Conservation (phyloP, 306 rosid species). For the Begonia fuchsioides region DNA sequence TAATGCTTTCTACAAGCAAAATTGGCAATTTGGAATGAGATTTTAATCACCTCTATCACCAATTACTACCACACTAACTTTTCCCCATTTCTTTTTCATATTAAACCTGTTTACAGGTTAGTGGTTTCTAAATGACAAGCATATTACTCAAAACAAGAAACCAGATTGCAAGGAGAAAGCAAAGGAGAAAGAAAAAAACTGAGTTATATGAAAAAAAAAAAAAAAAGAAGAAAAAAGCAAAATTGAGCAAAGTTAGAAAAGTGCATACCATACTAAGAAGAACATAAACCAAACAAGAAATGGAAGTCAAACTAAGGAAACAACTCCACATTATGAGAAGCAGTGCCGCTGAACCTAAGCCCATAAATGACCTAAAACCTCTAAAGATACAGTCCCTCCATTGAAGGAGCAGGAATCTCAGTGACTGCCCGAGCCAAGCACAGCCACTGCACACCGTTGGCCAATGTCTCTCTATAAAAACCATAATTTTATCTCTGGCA, state of each 20-base stretch:
- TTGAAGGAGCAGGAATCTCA: constrained; percentile 29
- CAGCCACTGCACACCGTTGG: constrained; percentile 63
- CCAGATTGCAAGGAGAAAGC: not conserved
- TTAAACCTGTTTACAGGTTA: no score
- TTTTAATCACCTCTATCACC: no score
- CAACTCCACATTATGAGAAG: constrained; percentile 94
- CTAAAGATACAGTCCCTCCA: constrained; percentile 65
- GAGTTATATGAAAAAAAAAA: no score
- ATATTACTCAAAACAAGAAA: not conserved
- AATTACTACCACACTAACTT: no score
- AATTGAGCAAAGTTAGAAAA: not conserved
- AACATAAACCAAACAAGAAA: constrained; percentile 74
- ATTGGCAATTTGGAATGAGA: no score
- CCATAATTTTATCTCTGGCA: constrained; percentile 31
- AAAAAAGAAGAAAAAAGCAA: no score
- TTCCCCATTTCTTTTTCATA: no score
- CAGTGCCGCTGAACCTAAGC: constrained; percentile 64
- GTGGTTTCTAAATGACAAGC: no score
- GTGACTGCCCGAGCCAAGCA: constrained; percentile 35
- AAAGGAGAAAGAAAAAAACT: no score
- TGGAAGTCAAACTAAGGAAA: constrained; percentile 82
- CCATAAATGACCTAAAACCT: constrained; percentile 59
- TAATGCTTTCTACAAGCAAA: no score
- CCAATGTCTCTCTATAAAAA: constrained; percentile 70
- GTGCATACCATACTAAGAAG: constrained; percentile 77